Evolutionary conservation across 140 eudicot species (phyloP), one percentile per base, ranked within the genome.

Genomic region (Senecio squalidus): DNA sequence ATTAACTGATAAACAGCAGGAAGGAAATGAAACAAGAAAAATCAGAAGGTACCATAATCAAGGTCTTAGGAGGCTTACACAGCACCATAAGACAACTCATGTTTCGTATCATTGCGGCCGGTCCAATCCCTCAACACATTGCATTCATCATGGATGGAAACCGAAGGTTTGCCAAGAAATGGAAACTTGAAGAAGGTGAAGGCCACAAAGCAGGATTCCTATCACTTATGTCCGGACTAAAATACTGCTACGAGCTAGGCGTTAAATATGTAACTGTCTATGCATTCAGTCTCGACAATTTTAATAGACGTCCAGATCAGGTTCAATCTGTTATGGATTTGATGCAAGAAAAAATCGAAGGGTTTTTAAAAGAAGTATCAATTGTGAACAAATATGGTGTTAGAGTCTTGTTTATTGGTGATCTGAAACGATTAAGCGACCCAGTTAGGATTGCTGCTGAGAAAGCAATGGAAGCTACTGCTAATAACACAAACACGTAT

Each of bases 81-180:
- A 11, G 36, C 70, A 55, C 58, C 38, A 14, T 73, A 41, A 49
- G 80, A 29, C 65, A 34, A 33, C 60, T 70, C 33, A 10, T 83
- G 10, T 77, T 82, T 26, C 62, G 71, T 18, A 62, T 83, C 45
- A 33, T 83, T 14, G 62, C 92, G 3, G 28, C 61, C 0, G 82
- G 93, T 9, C 88, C 85, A 3, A 45, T 86, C 23, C 85, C 95
- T 3, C 70, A 63, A 51, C 92, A 86, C 58, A 73, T 83, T 2
- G 93, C 88, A 11, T 80, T 82, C 66, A 83, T 86, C 44, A 20
- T 86, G 71, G 95, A 86, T 55, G 95, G 93, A 63, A 82, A 86
- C 66, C 76, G 95, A 26, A 76, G 95, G 71, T 86, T 67, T 18
- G 84, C 92, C 27, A 79, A 56, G 27, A 82, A 82, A 62, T 26